Evolutionary conservation across 352 stramenopile genomes (phyloP), one percentile per base, ranked within the genome.

Genomic region (Globisporangium cystogenes): DNA sequence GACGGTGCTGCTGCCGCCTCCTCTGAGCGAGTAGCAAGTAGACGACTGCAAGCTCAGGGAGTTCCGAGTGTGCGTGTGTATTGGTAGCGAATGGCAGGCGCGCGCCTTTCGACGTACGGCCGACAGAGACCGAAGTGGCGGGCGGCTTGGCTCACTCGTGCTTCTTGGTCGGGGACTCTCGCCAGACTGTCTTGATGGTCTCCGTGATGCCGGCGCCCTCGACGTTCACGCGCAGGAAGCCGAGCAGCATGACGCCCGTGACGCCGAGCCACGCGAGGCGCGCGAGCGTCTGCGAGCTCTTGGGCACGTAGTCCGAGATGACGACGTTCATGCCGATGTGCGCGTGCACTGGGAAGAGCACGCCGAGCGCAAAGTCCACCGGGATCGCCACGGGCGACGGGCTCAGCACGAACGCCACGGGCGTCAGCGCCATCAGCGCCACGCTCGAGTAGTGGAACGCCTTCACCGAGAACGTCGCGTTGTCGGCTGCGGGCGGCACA

Each of bases 261-360:
- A 77, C 76, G 33, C 74, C 84, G 44, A 96, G 65, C 68, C 79
- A 77, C 46, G 63, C 76, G 39, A 91, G 53, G 60, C 86, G 82
- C 47, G 59, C 69, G 10, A 89, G 63, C 54, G 74, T 79, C 46
- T 68, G 64, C 49, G 59, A 41, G n/a, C 58, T 55, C 68, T 97
- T 96, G 27, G 93, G 91, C 58, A 96, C 88, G 68, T 98, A 98
- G 74, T 98, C 93, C 35, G 87, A 95, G 47, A 92, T 87, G 53
- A 98, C 90, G 65, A 95, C 90, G 77, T 97, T 98, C 72, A 98
- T 86, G 48, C 93, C 91, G 48, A 98, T 95, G 76, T 96, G 94
- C 33, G 73, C 74, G 70, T 98, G 93, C 39, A 93, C 70, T 3
- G 90, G 79, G 62, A 98, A 77, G 43, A 93, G 72, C 40, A 86